Evolutionary conservation across 306 rosid genomes (phyloP).

Genomic region (Mimosa bimucronata): DNA sequence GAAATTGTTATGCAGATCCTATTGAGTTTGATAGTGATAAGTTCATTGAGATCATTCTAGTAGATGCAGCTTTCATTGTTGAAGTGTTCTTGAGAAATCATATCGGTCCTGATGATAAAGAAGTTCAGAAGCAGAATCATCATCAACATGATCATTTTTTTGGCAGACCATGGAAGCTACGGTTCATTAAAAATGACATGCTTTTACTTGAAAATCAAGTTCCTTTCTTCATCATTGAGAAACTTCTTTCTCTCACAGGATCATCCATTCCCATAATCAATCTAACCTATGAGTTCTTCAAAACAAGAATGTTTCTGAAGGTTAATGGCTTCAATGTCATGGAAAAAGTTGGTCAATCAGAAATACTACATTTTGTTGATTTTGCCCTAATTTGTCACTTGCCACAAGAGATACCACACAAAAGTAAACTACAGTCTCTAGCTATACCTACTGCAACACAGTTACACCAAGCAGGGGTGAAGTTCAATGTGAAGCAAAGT

Average conservation of each 20-base stretch:
- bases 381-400: background rate
- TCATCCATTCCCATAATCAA: slow-evolving; percentile 2
- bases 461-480: slow-evolving; percentile 41
- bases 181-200: background rate
- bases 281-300: slow-evolving; percentile 21
- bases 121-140: background rate
- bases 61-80: slow-evolving; percentile 21
- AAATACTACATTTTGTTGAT: background rate
- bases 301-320: background rate
- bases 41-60: slow-evolving; percentile 17
- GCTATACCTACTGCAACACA: slow-evolving; percentile 33
- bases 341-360: background rate
- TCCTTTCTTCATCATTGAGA: slow-evolving; percentile 25
- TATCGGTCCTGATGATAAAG: background rate
- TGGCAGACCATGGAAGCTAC: background rate
- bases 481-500: slow-evolving; percentile 21
- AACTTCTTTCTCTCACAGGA: background rate
- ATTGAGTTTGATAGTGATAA: background rate
- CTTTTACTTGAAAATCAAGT: slow-evolving; percentile 27
- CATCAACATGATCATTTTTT: background rate
- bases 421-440: background rate
- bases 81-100: background rate
- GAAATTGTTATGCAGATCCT: background rate
- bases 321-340: slow-evolving; percentile 25
- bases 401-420: slow-evolving; percentile 2